A percentile compares a stretch with the other conserved stretches of the same genome.
phyloP scores from a whole-genome alignment of 805 yeast species.

The Saturnispora gosingensis region DNA sequence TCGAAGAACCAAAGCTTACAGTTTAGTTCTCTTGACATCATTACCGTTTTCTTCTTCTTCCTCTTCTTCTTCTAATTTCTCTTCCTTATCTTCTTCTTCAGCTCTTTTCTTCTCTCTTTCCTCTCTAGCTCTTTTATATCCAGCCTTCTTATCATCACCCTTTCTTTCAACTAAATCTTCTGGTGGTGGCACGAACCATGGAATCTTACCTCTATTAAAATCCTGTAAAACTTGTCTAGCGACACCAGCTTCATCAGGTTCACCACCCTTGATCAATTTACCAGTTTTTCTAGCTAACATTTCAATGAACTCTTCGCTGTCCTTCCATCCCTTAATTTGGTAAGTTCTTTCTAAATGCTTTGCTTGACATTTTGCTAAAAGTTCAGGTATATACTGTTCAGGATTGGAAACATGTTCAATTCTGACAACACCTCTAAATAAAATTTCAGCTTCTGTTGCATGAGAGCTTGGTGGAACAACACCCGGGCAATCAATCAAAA shows the following conservation, averaged over 20 bases:
- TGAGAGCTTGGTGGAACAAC: constrained; percentile 92
- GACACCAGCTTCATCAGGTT: constrained; percentile 91
- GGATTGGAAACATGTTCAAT: constrained; percentile 96
- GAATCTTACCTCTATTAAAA: constrained; percentile 94
- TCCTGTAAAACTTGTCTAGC: constrained; percentile 86
- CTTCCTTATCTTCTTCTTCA: constrained; percentile 17
- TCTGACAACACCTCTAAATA: constrained; percentile 95
- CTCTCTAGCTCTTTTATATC: constrained; percentile 43
- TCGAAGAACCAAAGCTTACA: not conserved
- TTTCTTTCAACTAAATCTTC: constrained; percentile 49
- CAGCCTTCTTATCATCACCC: constrained; percentile 49
- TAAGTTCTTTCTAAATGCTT: constrained; percentile 93
- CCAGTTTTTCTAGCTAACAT: constrained; percentile 89
- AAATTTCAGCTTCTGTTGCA: constrained; percentile 84
- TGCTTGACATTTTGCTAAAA: constrained; percentile 74
- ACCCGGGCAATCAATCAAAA: constrained; percentile 97
- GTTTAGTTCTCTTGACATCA: not conserved
- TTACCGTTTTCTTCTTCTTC: constrained; percentile 9
- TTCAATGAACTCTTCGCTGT: constrained; percentile 75
- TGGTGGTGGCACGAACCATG: constrained; percentile 97
- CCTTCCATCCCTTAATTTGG: constrained; percentile 85
- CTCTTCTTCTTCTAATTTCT: constrained; percentile 15
- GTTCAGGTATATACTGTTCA: constrained; percentile 87
- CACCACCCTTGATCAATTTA: constrained; percentile 91
- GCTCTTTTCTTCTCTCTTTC: constrained; percentile 33